Percentiles rank a stretch among this genome's conserved stretches.
These are phyloP conservation scores for Aspergillus felis DNA, from an alignment of 2,329 filamentous ascomycete species.

Conservation along the genomic window DNA sequence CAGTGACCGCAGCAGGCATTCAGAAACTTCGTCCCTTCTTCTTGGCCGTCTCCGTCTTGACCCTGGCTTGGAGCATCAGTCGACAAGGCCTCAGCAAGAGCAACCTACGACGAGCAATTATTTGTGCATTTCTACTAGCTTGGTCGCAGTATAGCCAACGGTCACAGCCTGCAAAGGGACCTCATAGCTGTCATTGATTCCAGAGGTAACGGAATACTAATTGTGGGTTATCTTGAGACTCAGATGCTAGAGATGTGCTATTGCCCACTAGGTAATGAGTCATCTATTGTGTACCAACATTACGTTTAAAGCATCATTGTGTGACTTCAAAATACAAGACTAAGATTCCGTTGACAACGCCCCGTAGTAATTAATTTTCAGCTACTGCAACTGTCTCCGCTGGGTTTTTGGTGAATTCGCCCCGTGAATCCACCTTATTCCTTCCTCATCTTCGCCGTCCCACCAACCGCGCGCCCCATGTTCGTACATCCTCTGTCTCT, in stretches of 20 bases:
- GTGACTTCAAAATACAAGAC: background rate
- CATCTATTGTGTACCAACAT: background rate
- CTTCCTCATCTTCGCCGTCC: too few relatives aligned
- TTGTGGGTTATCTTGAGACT: too few relatives aligned
- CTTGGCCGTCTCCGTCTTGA: conserved; percentile 12
- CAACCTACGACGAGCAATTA: conserved; percentile 10
- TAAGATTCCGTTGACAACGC: background rate
- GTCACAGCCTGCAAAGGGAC: background rate
- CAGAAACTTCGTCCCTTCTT: conserved; percentile 10
- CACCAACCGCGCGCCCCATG: too few relatives aligned
- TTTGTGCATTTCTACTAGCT: conserved; percentile 11
- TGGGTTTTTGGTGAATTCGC: too few relatives aligned
- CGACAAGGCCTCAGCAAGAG: conserved; percentile 11
- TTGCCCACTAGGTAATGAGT: too few relatives aligned
- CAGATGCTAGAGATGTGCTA: too few relatives aligned
- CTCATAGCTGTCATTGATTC: conserved; percentile 14
- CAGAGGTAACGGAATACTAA: too few relatives aligned
- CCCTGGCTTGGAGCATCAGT: conserved; percentile 8
- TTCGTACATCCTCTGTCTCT: too few relatives aligned
- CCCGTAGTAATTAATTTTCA: too few relatives aligned
- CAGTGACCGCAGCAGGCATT: conserved; percentile 11
- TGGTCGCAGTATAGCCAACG: conserved; percentile 11
- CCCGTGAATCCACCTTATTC: too few relatives aligned
- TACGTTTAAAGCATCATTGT: background rate
- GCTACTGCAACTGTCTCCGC: too few relatives aligned